Percentiles rank a stretch among this genome's conserved stretches.
These are phyloP conservation scores for Nyctanthes arbortristis DNA, from an alignment of 257 asterid genomes.

Conservation along the genomic window DNA sequence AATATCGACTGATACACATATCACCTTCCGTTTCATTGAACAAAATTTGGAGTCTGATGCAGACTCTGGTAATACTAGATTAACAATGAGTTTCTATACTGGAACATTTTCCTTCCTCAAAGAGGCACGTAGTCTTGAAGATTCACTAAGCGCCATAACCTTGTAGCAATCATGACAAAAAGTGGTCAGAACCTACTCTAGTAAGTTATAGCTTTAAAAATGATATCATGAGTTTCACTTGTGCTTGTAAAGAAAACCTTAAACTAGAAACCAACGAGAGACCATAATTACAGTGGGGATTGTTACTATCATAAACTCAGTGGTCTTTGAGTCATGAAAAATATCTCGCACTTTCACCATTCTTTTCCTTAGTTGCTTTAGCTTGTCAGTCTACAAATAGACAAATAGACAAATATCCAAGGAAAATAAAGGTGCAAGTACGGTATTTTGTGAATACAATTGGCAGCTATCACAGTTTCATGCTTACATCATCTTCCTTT, in stretches of 20 bases:
- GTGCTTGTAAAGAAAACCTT: no score
- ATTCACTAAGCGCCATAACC: slow-evolving; percentile 82
- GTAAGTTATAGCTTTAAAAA: no score
- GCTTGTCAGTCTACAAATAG: slow-evolving; percentile 50
- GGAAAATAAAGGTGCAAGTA: background rate
- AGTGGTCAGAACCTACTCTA: no score
- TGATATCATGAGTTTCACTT: no score
- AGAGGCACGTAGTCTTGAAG: slow-evolving; percentile 69
- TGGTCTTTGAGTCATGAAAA: slow-evolving; percentile 57
- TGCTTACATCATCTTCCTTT: slow-evolving; percentile 47
- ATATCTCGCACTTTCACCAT: slow-evolving; percentile 77
- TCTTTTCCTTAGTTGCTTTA: slow-evolving; percentile 61
- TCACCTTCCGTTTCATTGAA: slow-evolving; percentile 67
- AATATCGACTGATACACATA: slow-evolving; percentile 11
- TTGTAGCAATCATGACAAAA: slow-evolving; percentile 23
- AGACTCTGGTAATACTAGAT: slow-evolving; percentile 64
- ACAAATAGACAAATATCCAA: no score
- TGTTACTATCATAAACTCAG: slow-evolving; percentile 74
- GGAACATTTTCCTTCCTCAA: slow-evolving; percentile 71
- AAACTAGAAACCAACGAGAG: no score
- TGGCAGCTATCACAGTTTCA: background rate
- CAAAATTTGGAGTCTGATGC: slow-evolving; percentile 77
- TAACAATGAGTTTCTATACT: slow-evolving; percentile 61
- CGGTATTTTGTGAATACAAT: no score
- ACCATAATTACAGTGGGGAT: slow-evolving; percentile 75